A percentile compares a stretch with the other conserved stretches of the same genome.
Conservation (phyloP, 106 monocot species). For the Chionographis japonica region DNA sequence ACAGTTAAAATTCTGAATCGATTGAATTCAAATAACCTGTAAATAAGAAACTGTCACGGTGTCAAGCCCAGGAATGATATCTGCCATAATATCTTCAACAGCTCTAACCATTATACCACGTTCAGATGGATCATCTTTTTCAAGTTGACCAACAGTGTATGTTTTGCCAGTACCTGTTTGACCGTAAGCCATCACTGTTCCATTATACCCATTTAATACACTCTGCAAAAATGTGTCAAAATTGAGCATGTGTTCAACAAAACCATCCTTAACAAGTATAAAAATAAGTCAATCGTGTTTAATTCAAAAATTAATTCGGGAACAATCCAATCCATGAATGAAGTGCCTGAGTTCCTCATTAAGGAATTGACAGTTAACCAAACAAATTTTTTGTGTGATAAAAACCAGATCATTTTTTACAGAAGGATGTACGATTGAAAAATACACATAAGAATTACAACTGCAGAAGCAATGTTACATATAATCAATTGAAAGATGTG, state of each 20-base stretch:
- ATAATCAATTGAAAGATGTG: too few relatives aligned
- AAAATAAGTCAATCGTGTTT: too few relatives aligned
- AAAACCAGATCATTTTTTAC: too few relatives aligned
- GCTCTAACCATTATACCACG: constrained; percentile 84
- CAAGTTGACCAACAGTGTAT: constrained; percentile 59
- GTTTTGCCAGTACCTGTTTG: constrained; percentile 81
- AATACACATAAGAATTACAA: too few relatives aligned
- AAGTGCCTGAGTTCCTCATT: too few relatives aligned
- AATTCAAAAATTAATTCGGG: too few relatives aligned
- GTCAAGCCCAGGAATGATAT: constrained; percentile 23
- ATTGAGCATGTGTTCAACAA: constrained; percentile 4
- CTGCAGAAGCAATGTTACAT: too few relatives aligned
- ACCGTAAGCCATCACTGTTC: constrained; percentile 86
- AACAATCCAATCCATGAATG: too few relatives aligned
- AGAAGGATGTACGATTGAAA: too few relatives aligned
- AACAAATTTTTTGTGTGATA: too few relatives aligned
- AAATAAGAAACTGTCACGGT: constrained; percentile 52
- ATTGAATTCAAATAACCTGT: constrained; percentile 39
- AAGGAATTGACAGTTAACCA: too few relatives aligned
- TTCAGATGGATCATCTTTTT: constrained; percentile 66
- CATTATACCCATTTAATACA: constrained; percentile 79
- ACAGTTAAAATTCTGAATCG: background rate
- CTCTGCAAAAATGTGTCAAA: constrained; percentile 44
- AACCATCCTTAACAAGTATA: background rate
- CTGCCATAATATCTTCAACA: constrained; percentile 60